Evolutionary conservation across 345 rosid species (phyloP), one percentile per base, ranked within the genome.

Genomic region (Brassica nigra): DNA sequence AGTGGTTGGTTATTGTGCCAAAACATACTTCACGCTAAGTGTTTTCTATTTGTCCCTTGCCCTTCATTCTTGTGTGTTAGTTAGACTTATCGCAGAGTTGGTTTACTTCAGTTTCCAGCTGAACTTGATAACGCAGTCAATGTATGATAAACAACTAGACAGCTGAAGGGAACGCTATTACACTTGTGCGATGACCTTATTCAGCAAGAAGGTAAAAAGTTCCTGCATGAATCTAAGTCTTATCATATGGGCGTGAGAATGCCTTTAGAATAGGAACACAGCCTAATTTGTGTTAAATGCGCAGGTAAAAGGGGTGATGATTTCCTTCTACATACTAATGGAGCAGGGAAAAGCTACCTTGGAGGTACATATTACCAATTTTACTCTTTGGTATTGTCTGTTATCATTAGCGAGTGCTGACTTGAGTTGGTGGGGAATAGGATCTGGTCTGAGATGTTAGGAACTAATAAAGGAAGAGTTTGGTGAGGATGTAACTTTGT

Each of bases 11-110:
- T 95, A 95, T 81, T 86, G 92, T 84, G 99, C 93, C 5, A 95
- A 95, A 86, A 95, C 95, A 80, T 95, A 95, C 84, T 95, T 95
- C 90, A 93, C 99, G 98, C 93, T 75, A 85, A 87, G 90, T 86
- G 75, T 74, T 82, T 76, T 62, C 30, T 37, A 44, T 8, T 62
- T 36, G 15, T 18, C 18, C 16, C 18, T 16, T 75, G 2, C 16
- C 62, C 71, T 37, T 37, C 44, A 9, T 62, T 81, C 20, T 61
- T 73, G 8, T 23, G 47, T 58, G 69, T 31, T 59, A 58, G 57
- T 20, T 79, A 11, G 52, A 1, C 73, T 71, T 61, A 76, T 61
- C 18, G 8, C 69, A 70, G 8, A 81, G 72, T 77, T 80, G 66
- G 44, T 52, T 74, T 66, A 66, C 18, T 82, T 78, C 80, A 95